phyloP scores from a whole-genome alignment of 192 early-diverging fungal species.

The Coemansia sp. region DNA sequence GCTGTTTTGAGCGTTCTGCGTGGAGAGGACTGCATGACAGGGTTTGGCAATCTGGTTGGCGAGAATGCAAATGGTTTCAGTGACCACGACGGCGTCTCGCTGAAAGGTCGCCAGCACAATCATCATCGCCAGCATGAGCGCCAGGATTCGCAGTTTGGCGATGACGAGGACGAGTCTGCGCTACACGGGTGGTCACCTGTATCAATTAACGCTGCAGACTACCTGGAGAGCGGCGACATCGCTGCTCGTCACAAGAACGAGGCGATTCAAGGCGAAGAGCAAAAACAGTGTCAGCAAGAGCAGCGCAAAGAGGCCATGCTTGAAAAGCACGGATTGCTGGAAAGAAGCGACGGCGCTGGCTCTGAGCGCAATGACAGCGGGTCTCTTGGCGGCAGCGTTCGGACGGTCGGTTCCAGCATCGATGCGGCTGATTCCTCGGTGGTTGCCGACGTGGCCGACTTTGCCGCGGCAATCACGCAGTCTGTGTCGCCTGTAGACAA shows the following conservation, averaged over 20 bases:
- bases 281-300: not conserved
- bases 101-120: not conserved
- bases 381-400: not conserved
- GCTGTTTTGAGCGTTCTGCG: conserved; percentile 28
- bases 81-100: not conserved
- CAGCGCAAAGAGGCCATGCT: not conserved
- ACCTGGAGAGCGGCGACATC: not conserved
- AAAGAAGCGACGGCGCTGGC: conserved; percentile 3
- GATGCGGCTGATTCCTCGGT: conserved; percentile 34
- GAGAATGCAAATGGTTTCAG: too few species aligned
- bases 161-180: conserved; percentile 15
- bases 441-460: conserved; percentile 40
- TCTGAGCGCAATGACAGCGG: too few species aligned
- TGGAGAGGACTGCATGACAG: conserved; percentile 32
- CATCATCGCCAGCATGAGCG: not conserved
- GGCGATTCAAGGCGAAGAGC: not conserved
- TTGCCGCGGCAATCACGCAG: conserved; percentile 24
- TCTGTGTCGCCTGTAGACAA: conserved; percentile 9
- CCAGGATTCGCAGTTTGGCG: conserved; percentile 2
- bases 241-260: not conserved
- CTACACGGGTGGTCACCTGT: conserved; percentile 30
- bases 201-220: not conserved
- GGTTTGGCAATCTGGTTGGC: conserved; percentile 44
- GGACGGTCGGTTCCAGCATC: not conserved
- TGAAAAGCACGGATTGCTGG: not conserved